These are phyloP conservation scores for Chlorella sp. DNA, from an alignment of 139 green algal species.

Conservation along the genomic window DNA sequence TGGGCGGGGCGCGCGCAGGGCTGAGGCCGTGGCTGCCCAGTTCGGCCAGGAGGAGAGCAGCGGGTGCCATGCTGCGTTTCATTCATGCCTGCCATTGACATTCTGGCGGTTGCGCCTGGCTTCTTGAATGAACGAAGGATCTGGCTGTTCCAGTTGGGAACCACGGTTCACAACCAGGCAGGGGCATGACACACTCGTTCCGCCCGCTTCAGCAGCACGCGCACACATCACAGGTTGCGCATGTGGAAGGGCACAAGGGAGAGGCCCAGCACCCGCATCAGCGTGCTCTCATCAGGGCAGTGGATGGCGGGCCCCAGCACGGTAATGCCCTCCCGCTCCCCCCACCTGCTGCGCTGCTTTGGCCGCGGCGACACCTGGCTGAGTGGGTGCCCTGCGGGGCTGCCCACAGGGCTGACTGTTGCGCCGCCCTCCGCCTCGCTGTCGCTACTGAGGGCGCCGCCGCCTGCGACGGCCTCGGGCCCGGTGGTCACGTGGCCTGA, in stretches of 20 bases:
- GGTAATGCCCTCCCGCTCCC: too few species aligned
- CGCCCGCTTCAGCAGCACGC: too few species aligned
- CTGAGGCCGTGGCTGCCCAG: neutral
- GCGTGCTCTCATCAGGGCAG: conserved; percentile 10
- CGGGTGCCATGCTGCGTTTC: too few species aligned
- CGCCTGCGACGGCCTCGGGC: neutral
- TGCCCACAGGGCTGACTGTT: neutral
- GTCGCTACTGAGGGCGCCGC: neutral
- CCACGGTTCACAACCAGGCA: too few species aligned
- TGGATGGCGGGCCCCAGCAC: conserved; percentile 10
- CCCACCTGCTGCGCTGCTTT: neutral
- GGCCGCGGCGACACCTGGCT: neutral
- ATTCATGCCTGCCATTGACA: too few species aligned
- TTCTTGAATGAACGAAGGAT: too few species aligned
- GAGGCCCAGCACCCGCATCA: conserved; percentile 22
- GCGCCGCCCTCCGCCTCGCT: neutral
- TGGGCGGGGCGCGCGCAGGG: conserved; percentile 58
- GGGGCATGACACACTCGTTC: too few species aligned
- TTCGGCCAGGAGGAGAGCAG: too few species aligned
- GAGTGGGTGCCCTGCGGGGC: neutral
- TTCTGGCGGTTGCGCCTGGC: too few species aligned
- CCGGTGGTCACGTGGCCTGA: neutral
- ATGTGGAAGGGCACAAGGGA: conserved; percentile 25
- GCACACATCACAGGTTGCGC: conserved; percentile 3
- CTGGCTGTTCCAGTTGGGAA: too few species aligned